Evolutionary conservation across 305 asterid species (phyloP).

Genomic region (Fraxinus floribunda): DNA sequence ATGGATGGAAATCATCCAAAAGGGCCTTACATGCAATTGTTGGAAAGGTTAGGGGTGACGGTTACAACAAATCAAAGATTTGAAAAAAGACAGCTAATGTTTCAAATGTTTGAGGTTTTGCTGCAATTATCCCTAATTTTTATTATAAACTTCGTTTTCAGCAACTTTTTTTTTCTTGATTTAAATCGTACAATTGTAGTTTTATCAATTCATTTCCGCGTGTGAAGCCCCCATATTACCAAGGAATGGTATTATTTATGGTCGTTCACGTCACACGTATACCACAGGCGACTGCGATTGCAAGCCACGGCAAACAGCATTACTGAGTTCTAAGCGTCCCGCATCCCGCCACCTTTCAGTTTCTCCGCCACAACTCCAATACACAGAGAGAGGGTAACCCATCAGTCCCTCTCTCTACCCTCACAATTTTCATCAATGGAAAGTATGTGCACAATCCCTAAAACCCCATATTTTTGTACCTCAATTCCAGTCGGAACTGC

Average conservation of each 20-base stretch:
- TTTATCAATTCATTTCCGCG: not conserved
- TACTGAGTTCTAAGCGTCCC: not conserved
- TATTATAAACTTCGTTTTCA: too few species aligned
- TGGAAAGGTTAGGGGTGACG: too few species aligned
- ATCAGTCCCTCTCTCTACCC: not conserved
- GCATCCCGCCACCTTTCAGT: constrained; percentile 4
- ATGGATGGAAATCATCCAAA: too few species aligned
- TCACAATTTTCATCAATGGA: constrained; percentile 35
- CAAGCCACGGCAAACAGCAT: too few species aligned
- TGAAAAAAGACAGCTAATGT: too few species aligned
- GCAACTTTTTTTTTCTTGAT: not conserved
- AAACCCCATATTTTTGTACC: constrained; percentile 14
- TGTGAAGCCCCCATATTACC: not conserved
- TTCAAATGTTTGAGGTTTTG: too few species aligned
- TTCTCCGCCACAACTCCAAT: constrained; percentile 20
- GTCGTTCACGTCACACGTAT: too few species aligned
- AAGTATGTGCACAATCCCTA: constrained; percentile 22
- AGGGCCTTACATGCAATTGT: too few species aligned
- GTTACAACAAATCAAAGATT: too few species aligned
- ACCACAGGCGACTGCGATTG: too few species aligned
- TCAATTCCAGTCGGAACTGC: constrained; percentile 22
- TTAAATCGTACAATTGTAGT: not conserved
- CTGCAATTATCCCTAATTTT: too few species aligned
- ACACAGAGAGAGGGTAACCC: not conserved
- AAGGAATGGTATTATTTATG: too few species aligned